phyloP scores from a whole-genome alignment of 2,329 filamentous ascomycete genomes.

The Aspergillus neotritici region DNA sequence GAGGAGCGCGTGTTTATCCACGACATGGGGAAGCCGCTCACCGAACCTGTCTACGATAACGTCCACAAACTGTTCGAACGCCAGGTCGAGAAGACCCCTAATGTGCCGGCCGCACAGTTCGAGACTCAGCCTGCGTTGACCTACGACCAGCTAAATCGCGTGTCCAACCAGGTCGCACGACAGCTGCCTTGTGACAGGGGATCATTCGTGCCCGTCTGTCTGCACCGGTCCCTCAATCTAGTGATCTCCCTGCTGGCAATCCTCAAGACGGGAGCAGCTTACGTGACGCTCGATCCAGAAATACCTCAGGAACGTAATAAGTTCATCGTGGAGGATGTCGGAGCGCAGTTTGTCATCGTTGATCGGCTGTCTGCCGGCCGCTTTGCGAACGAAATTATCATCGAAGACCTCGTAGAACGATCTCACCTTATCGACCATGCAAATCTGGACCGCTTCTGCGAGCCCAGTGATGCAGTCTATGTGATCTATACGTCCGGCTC shows the following conservation, averaged over 20 bases:
- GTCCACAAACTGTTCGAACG: conserved; percentile 9
- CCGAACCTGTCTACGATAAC: too few relatives aligned
- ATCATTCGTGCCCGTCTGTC: conserved; percentile 5
- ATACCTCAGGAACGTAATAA: conserved; percentile 6
- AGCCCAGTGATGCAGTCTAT: conserved; percentile 4
- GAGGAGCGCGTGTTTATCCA: too few relatives aligned
- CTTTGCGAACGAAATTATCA: not conserved
- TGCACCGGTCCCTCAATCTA: conserved; percentile 5
- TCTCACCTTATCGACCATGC: not conserved
- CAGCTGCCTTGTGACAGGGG: not conserved
- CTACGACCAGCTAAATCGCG: conserved; percentile 6
- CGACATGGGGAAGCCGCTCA: too few relatives aligned
- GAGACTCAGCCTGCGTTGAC: conserved; percentile 6
- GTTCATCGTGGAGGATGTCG: conserved; percentile 7
- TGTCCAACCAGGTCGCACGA: conserved; percentile 5
- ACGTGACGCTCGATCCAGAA: conserved; percentile 12
- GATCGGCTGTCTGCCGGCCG: not conserved
- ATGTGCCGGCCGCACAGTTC: conserved; percentile 5
- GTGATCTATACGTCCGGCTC: conserved; percentile 15
- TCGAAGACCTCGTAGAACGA: conserved; percentile 1
- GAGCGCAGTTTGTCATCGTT: conserved; percentile 3
- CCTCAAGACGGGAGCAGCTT: conserved; percentile 12
- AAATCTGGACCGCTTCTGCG: conserved; percentile 2
- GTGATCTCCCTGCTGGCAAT: conserved; percentile 11
- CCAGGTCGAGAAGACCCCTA: conserved; percentile 2